phyloP scores from a whole-genome alignment of 2,329 filamentous ascomycete genomes.

The Fusarium sp. region DNA sequence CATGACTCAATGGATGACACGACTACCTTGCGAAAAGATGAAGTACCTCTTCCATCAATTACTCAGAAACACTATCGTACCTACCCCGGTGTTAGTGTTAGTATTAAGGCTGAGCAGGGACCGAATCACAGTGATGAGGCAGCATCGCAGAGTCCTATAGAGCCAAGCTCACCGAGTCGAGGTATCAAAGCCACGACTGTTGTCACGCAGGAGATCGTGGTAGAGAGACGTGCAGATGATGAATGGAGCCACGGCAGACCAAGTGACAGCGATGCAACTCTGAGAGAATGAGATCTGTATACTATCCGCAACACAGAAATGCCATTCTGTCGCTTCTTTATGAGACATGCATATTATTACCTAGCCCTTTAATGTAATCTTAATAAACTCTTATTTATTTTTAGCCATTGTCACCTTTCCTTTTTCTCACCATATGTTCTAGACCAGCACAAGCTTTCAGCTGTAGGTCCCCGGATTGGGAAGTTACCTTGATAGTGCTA shows the following conservation, averaged over 20 bases:
- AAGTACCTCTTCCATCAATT: neutral
- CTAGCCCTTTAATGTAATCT: neutral
- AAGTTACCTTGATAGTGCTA: neutral
- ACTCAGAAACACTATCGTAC: neutral
- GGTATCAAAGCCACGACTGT: constrained; percentile 1
- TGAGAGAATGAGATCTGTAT: neutral
- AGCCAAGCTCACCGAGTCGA: neutral
- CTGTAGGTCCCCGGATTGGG: neutral
- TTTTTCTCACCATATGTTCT: neutral
- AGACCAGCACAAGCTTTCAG: neutral
- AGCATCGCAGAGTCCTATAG: neutral
- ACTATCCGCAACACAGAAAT: neutral
- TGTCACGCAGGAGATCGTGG: neutral
- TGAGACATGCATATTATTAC: neutral
- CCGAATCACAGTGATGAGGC: neutral
- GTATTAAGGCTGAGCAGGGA: neutral
- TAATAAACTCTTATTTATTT: neutral
- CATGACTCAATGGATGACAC: neutral
- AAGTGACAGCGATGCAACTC: neutral
- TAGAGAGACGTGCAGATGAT: neutral
- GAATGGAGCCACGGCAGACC: neutral
- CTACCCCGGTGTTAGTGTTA: neutral
- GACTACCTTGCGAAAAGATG: neutral
- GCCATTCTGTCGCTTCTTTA: neutral
- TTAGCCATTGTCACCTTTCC: neutral